Percentiles rank a stretch among this genome's conserved stretches.
phyloP scores from a whole-genome alignment of 495 filamentous ascomycete species.

The Xylaria flabelliformis region DNA sequence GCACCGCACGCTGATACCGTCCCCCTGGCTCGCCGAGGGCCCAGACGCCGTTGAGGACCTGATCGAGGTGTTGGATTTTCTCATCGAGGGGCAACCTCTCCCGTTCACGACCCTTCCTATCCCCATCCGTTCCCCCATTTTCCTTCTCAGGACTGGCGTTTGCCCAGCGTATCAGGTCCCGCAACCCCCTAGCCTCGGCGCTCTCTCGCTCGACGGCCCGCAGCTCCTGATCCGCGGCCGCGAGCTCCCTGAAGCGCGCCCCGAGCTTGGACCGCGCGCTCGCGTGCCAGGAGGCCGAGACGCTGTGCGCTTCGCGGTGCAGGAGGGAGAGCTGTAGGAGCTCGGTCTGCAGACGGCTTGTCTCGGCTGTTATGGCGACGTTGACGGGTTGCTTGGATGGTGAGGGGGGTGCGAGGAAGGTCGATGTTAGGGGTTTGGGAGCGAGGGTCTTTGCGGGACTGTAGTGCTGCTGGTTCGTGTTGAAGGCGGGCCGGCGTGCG shows the following conservation, averaged over 20 bases:
- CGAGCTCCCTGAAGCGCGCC: constrained; percentile 48
- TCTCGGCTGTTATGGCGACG: constrained; percentile 64
- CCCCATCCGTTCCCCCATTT: constrained; percentile 32
- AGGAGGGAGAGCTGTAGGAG: constrained; percentile 75
- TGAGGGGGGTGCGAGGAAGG: constrained; percentile 58
- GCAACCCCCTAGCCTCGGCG: constrained; percentile 45
- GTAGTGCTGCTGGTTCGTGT: constrained; percentile 72
- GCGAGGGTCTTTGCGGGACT: constrained; percentile 66
- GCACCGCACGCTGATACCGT: constrained; percentile 53
- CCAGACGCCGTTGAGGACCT: constrained; percentile 57
- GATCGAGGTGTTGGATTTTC: constrained; percentile 59
- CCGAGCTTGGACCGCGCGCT: constrained; percentile 53
- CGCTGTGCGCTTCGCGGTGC: constrained; percentile 55
- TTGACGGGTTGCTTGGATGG: constrained; percentile 60
- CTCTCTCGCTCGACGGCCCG: constrained; percentile 38
- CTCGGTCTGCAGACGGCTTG: constrained; percentile 69
- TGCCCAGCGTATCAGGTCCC: constrained; percentile 49
- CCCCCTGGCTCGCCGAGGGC: constrained; percentile 55
- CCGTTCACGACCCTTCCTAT: constrained; percentile 32
- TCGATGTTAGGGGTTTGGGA: constrained; percentile 62
- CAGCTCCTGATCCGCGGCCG: constrained; percentile 41
- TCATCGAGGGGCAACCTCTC: constrained; percentile 49
- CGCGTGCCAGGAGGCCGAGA: constrained; percentile 50
- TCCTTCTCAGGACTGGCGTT: constrained; percentile 11
- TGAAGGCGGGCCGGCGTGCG: constrained; percentile 61